Base-by-base conservation (phyloP, 2,329 filamentous ascomycete species). In the Polychaeton citri region DNA sequence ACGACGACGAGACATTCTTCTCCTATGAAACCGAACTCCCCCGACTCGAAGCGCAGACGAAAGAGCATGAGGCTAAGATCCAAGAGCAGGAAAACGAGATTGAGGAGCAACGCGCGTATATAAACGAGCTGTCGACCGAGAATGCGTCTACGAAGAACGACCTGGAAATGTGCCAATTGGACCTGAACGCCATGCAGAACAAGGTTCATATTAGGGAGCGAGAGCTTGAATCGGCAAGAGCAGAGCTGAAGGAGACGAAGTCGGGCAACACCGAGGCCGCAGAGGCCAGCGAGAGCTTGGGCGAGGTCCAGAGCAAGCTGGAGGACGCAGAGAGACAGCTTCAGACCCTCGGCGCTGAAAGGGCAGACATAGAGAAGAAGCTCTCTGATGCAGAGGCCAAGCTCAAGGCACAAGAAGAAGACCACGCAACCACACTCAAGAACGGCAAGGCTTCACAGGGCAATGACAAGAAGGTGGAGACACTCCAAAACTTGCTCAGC, bases 1-100 rank as follows among this genome's bases (percentile, higher is more conserved):
- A 65, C 6, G 56, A 59, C 43, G 63, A 59, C 17, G 81, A 87
- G 44, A 83, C 93, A 33, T 81, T 95, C 59, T 95, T 95, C 60
- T 94, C 86, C 0, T 92, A 86, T 48, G 87, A 96, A 39, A 79
- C 80, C 34, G 88, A 96, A 59, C 68, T 92, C 10, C 81, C 83
- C 3, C 75, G 82, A 36, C 62, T 94, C n/a, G 80, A 92, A 50
- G 69, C 72, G 1, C 80, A 90, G 46, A 58, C 90, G 3, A 69
- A 76, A 35, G 71, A 77, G 38, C 82, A 81, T 49, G 65, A 78
- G 8, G 69, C 74, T 32, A 76, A 88, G 55, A 73, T 88, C 19
- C 68, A 74, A 35, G 69, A 21, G 70, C 93, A n/a, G 76, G 78
- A 46, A 57, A 63, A 3, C 74, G 87, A 46, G 71, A 87, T 19